These are phyloP conservation scores for Debaryomyces robertsiae DNA, from an alignment of 1,139 yeast genomes.

Conservation along the genomic window DNA sequence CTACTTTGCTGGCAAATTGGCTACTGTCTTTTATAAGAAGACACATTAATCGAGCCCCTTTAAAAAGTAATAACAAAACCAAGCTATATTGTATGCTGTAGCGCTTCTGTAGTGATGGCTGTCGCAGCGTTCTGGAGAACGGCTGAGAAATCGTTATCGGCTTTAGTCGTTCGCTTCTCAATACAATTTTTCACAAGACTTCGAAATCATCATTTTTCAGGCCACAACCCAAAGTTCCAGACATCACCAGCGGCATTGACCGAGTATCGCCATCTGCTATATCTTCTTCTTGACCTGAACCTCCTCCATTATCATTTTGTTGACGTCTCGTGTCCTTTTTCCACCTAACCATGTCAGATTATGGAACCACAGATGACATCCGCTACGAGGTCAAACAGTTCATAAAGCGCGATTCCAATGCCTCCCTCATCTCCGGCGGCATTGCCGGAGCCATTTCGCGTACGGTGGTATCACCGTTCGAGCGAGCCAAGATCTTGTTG, in stretches of 20 bases:
- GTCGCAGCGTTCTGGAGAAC: too few species aligned
- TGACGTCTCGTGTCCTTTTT: neutral
- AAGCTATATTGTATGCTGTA: too few species aligned
- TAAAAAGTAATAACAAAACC: too few species aligned
- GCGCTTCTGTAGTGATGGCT: too few species aligned
- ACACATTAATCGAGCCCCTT: too few species aligned
- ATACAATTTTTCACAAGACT: neutral
- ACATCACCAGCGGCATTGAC: neutral
- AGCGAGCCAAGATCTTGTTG: constrained; percentile 86
- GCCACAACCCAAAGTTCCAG: neutral
- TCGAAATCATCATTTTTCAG: neutral
- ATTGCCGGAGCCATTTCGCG: constrained; percentile 92
- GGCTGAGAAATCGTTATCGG: constrained; percentile 5
- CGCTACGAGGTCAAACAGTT: constrained; percentile 25
- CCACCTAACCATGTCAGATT: constrained; percentile 1
- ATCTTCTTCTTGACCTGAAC: too few species aligned
- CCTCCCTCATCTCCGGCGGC: constrained; percentile 62
- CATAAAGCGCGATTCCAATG: constrained; percentile 51
- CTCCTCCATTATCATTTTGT: too few species aligned
- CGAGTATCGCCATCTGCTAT: too few species aligned
- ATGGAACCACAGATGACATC: neutral
- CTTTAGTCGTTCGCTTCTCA: constrained; percentile 3
- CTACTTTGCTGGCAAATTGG: too few species aligned
- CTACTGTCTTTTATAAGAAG: too few species aligned
- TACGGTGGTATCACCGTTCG: constrained; percentile 93